Evolutionary conservation across 176 grass and related monocot species (phyloP).

Genomic region (Avena atlantica): DNA sequence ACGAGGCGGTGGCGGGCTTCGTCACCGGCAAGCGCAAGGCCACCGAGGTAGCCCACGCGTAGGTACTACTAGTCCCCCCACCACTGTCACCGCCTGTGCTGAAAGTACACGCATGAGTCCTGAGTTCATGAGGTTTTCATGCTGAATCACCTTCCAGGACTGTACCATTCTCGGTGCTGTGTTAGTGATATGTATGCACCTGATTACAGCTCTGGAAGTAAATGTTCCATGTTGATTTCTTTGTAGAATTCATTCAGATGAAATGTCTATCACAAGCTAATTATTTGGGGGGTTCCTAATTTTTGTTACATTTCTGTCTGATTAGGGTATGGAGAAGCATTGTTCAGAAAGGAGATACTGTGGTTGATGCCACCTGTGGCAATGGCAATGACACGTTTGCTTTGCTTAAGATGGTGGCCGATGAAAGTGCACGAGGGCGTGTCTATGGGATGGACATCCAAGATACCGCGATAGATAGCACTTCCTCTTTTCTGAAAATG

Average conservation of each 20-base stretch:
- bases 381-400: slow-evolving; percentile 82
- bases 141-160: not conserved
- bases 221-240: not conserved
- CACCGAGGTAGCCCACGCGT: slow-evolving; percentile 93
- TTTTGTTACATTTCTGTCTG: not conserved
- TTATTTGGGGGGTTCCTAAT: too few species aligned
- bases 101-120: too few species aligned
- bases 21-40: slow-evolving; percentile 76
- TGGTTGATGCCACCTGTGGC: slow-evolving; percentile 95
- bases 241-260: slow-evolving; percentile 8
- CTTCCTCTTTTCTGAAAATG: slow-evolving; percentile 66
- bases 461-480: slow-evolving; percentile 68
- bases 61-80: slow-evolving; percentile 55
- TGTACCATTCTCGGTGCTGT: not conserved
- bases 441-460: slow-evolving; percentile 95
- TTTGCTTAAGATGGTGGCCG: slow-evolving; percentile 79
- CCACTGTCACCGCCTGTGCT: too few species aligned
- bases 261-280: not conserved
- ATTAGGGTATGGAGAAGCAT: slow-evolving; percentile 82
- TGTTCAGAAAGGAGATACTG: slow-evolving; percentile 71
- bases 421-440: slow-evolving; percentile 53
- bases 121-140: not conserved
- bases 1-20: slow-evolving; percentile 71
- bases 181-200: not conserved
- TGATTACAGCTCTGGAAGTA: slow-evolving; percentile 6